phyloP scores from a whole-genome alignment of 768 basidiomycete genomes.

The Phlebiopsis flavidoalba region DNA sequence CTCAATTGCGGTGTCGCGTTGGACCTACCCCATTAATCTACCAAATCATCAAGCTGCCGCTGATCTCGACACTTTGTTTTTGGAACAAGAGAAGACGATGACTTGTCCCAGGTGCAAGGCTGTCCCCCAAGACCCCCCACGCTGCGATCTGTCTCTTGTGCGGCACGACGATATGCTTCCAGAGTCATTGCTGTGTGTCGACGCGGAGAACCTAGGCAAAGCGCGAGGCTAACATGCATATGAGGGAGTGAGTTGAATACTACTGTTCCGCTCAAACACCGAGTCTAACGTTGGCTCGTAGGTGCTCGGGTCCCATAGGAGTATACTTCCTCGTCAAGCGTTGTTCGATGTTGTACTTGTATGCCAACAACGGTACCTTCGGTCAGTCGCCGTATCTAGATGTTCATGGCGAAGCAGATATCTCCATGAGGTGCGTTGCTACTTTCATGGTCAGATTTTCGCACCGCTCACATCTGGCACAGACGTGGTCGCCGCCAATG shows the following conservation, averaged over 20 bases:
- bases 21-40: slow-evolving; percentile 83
- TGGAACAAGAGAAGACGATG: slow-evolving; percentile 66
- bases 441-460: neutral
- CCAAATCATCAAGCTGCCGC: slow-evolving; percentile 75
- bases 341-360: slow-evolving; percentile 85
- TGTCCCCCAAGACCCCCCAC: slow-evolving; percentile 71
- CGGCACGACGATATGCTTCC: slow-evolving; percentile 82
- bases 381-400: slow-evolving; percentile 88
- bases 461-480: neutral
- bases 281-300: slow-evolving; percentile 25
- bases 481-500: slow-evolving; percentile 90
- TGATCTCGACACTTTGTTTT: slow-evolving; percentile 82
- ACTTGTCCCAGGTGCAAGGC: slow-evolving; percentile 74
- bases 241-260: slow-evolving; percentile 69
- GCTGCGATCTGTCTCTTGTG: slow-evolving; percentile 92
- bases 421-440: slow-evolving; percentile 73
- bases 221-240: slow-evolving; percentile 97
- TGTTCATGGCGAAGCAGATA: slow-evolving; percentile 88
- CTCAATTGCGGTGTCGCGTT: slow-evolving; percentile 74
- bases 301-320: slow-evolving; percentile 87
- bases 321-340: slow-evolving; percentile 90
- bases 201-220: slow-evolving; percentile 54
- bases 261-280: neutral
- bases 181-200: slow-evolving; percentile 93
- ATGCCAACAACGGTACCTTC: slow-evolving; percentile 87